phyloP scores from a whole-genome alignment of 2,329 filamentous ascomycete species.

The Paraphoma chrysanthemicola region DNA sequence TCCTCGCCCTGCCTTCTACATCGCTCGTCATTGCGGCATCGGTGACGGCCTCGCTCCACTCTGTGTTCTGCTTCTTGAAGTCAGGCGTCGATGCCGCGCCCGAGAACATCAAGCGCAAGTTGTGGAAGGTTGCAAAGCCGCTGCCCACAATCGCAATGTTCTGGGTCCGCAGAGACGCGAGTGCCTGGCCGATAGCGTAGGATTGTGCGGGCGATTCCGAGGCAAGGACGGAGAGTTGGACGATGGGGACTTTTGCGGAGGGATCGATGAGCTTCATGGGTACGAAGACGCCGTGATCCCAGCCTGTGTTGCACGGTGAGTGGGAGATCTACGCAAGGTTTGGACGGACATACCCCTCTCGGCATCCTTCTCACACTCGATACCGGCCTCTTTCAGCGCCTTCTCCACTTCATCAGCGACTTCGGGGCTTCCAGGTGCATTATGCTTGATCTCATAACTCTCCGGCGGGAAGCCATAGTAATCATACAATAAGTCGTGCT shows the following conservation, averaged over 20 bases:
- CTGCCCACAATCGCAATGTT: constrained; percentile 68
- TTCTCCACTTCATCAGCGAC: constrained; percentile 59
- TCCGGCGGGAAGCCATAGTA: constrained; percentile 66
- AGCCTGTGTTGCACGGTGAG: constrained; percentile 43
- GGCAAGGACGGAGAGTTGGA: constrained; percentile 64
- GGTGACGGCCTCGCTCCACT: constrained; percentile 58
- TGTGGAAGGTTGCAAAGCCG: constrained; percentile 66
- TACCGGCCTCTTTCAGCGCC: constrained; percentile 56
- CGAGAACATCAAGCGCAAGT: constrained; percentile 57
- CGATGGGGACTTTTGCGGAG: constrained; percentile 59
- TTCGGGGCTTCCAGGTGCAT: constrained; percentile 62
- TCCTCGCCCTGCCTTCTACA: constrained; percentile 46
- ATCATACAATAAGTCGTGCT: constrained; percentile 62
- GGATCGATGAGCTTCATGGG: constrained; percentile 64
- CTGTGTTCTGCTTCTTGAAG: constrained; percentile 41
- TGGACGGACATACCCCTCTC: constrained; percentile 35
- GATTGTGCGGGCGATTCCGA: constrained; percentile 60
- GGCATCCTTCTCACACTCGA: constrained; percentile 44
- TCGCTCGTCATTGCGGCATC: constrained; percentile 49
- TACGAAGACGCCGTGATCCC: constrained; percentile 69
- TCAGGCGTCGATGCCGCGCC: constrained; percentile 28
- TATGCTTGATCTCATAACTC: constrained; percentile 63
- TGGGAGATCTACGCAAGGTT: neutral
- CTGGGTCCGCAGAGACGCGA: constrained; percentile 57
- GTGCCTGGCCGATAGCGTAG: constrained; percentile 61